A percentile compares a stretch with the other conserved stretches of the same genome.
Conservation (phyloP, 2,329 filamentous ascomycete genomes). For the Pyrenophora seminiperda region DNA sequence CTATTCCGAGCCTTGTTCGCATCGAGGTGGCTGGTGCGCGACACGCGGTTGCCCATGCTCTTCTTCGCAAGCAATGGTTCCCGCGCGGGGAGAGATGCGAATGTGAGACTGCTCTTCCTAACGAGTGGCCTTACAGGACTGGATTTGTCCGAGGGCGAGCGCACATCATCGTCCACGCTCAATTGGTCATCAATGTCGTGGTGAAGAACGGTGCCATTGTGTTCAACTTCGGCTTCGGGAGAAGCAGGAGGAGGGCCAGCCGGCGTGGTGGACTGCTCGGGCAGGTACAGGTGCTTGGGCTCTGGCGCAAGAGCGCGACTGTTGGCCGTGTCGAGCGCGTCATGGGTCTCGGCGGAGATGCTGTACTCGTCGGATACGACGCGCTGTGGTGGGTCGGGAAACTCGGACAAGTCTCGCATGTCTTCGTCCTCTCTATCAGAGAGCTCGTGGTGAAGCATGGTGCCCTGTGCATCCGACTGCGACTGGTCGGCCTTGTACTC, state of each 20-base stretch:
- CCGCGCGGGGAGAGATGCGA: constrained; percentile 87
- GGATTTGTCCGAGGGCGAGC: constrained; percentile 70
- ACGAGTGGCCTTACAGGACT: constrained; percentile 77
- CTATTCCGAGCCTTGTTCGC: constrained; percentile 66
- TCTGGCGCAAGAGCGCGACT: constrained; percentile 28
- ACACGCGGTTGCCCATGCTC: constrained; percentile 73
- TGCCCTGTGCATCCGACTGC: constrained; percentile 31
- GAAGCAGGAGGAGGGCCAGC: constrained; percentile 29
- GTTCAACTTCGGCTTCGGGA: constrained; percentile 21
- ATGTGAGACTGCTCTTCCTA: constrained; percentile 93
- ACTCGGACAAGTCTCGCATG: constrained; percentile 26
- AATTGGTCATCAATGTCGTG: constrained; percentile 47
- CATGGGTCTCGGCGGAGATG: constrained; percentile 41
- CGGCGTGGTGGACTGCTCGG: constrained; percentile 28
- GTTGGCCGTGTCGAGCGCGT: constrained; percentile 36
- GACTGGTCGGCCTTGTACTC: constrained; percentile 27
- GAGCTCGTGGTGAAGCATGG: constrained; percentile 34
- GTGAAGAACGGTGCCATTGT: constrained; percentile 40
- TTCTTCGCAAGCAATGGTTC: constrained; percentile 86
- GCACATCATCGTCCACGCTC: constrained; percentile 58
- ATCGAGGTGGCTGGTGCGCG: constrained; percentile 79
- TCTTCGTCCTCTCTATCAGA: constrained; percentile 25
- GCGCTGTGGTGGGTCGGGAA: constrained; percentile 30
- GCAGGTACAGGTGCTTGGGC: constrained; percentile 28
- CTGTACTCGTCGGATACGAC: constrained; percentile 39